Evolutionary conservation across 1,284 basidiomycete species (phyloP).

Genomic region (Mycocalia duriaeana): DNA sequence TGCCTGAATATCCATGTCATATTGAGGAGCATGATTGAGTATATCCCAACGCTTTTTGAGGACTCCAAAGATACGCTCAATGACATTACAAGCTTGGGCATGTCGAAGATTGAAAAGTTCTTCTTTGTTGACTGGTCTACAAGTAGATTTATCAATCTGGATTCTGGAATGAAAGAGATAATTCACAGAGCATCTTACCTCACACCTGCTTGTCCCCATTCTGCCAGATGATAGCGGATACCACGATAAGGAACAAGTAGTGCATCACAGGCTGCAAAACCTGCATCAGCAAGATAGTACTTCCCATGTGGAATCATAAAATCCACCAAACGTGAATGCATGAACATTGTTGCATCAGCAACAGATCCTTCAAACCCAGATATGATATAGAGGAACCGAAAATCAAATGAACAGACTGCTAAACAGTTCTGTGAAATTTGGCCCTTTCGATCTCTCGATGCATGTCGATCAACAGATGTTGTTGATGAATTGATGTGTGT

Average conservation of each 20-base stretch:
- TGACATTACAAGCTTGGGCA: constrained; percentile 25
- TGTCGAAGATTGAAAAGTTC: constrained; percentile 37
- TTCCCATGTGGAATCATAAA: constrained; percentile 5
- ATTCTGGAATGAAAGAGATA: no score
- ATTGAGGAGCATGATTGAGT: constrained; percentile 18
- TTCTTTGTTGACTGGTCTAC: constrained; percentile 16
- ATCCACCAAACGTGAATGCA: constrained; percentile 5
- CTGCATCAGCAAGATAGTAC: constrained; percentile 3
- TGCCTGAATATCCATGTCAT: constrained; percentile 24
- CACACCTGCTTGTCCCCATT: background rate
- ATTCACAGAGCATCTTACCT: background rate
- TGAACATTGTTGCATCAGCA: constrained; percentile 4
- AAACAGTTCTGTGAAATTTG: constrained; percentile 4
- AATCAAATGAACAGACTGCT: constrained; percentile 5
- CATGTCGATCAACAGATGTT: constrained; percentile 5
- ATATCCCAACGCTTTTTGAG: constrained; percentile 26
- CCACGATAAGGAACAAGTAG: background rate
- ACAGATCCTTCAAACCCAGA: constrained; percentile 5
- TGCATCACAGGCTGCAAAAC: background rate
- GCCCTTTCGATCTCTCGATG: constrained; percentile 5
- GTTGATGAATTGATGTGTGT: constrained; percentile 9
- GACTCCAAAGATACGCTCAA: constrained; percentile 36
- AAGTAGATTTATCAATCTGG: background rate
- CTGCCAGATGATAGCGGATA: background rate
- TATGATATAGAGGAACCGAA: constrained; percentile 3